Evolutionary conservation across 2,329 filamentous ascomycete species (phyloP).

Genomic region (Calonectria fujianensis): DNA sequence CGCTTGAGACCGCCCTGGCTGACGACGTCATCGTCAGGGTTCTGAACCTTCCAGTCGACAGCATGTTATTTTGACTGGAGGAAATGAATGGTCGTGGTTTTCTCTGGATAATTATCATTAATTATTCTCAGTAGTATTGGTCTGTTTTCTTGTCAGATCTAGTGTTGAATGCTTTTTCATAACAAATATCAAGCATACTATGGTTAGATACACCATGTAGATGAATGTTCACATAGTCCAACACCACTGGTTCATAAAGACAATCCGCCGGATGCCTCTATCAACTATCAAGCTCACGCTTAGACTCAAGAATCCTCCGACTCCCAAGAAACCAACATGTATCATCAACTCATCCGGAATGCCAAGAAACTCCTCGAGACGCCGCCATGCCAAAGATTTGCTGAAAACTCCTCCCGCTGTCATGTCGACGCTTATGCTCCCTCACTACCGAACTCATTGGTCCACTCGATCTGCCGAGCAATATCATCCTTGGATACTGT

Average conservation of each 20-base stretch:
- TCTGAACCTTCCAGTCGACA: not conserved
- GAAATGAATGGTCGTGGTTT: not conserved
- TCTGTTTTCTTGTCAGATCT: conserved; percentile 2
- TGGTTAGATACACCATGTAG: not conserved
- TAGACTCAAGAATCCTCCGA: conserved; percentile 38
- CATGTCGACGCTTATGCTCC: conserved; percentile 69
- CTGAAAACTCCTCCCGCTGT: conserved; percentile 40
- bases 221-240: conserved; percentile 21
- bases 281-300: conserved; percentile 38
- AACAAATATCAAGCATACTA: not conserved
- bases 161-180: not conserved
- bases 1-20: conserved; percentile 42
- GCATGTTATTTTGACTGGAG: not conserved
- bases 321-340: conserved; percentile 43
- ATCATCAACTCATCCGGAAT: conserved; percentile 42
- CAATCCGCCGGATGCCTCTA: conserved; percentile 23
- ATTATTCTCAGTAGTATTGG: not conserved
- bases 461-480: conserved; percentile 91
- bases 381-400: conserved; percentile 55
- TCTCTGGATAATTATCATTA: not conserved
- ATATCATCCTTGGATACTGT: conserved; percentile 94
- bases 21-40: conserved; percentile 33
- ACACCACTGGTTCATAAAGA: conserved; percentile 25
- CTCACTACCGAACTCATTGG: conserved; percentile 95
- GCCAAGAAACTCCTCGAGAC: conserved; percentile 56